A percentile compares a stretch with the other conserved stretches of the same genome.
phyloP scores from a whole-genome alignment of 768 basidiomycete genomes.

The Leucosporidium scottii region DNA sequence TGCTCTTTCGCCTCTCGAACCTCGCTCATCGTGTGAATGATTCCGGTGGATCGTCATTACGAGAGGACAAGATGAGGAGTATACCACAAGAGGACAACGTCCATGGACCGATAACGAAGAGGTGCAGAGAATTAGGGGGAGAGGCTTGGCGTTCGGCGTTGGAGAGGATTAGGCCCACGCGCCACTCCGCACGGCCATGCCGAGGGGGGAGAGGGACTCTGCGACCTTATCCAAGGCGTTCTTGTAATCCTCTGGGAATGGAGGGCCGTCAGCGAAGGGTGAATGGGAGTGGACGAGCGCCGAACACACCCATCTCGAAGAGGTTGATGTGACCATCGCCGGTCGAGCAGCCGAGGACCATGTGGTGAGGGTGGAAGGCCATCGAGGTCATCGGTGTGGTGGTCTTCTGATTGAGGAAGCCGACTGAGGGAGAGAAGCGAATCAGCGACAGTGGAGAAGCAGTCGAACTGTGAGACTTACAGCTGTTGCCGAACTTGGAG shows the following conservation, averaged over 20 bases:
- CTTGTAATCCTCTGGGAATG: conserved; percentile 10
- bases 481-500: conserved; percentile 40
- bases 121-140: too few relatives aligned
- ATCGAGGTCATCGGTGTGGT: conserved; percentile 49
- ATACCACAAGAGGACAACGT: too few relatives aligned
- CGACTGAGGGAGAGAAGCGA: not conserved
- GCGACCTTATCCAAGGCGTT: conserved; percentile 12
- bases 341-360: conserved; percentile 49
- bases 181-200: not conserved
- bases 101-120: too few relatives aligned
- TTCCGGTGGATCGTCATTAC: too few relatives aligned
- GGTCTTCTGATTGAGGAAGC: conserved; percentile 29
- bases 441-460: conserved; percentile 52
- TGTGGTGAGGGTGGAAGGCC: conserved; percentile 76
- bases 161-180: too few relatives aligned
- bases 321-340: conserved; percentile 30
- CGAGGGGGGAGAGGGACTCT: not conserved
- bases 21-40: too few relatives aligned
- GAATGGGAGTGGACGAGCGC: not conserved
- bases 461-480: conserved; percentile 19
- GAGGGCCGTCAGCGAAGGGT: not conserved
- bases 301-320: conserved; percentile 25
- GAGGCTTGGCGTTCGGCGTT: too few relatives aligned
- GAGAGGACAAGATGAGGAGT: too few relatives aligned
- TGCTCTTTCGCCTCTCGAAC: too few relatives aligned